Base-by-base conservation (phyloP, 805 yeast species). In the Saccharomycopsis fibuligera region DNA sequence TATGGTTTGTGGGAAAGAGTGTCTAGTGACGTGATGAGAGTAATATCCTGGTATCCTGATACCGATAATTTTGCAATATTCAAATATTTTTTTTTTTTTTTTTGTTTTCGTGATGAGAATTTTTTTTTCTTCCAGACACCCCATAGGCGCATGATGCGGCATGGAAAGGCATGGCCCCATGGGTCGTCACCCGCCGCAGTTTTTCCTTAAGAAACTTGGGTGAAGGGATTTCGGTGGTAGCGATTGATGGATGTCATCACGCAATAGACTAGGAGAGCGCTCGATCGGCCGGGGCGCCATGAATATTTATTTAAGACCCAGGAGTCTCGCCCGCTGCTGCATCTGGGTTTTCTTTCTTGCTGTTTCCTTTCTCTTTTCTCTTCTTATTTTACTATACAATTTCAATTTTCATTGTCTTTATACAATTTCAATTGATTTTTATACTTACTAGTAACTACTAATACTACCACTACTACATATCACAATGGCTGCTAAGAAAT, bases 401-500 rank as follows among this genome's bases (percentile, higher is more conserved):
- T n/a, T n/a, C n/a, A n/a, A n/a, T n/a, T n/a, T 29, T 29, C 31
- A 9, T 29, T 29, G 12, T 29, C 31, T 9, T 29, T 29, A 29
- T 12, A 9, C 14, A 16, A 33, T 12, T 33, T 8, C 19, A 16
- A 33, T 33, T 33, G 19, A 12, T 33, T 33, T n/a, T 9, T 16
- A 8, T 8, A 5, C 14, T 29, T 29, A 29, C 31, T 9, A 29
- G 31, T 9, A 8, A 33, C 19, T 33, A 9, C 19, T 12, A 12
- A 9, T 33, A 33, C n/a, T 12, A 10, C 14, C 37, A 33, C 31
- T n/a, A 27, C 8, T 12, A 27, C 8, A 8, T 27, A 14, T 14
- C 31, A 35, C 17, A 36, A 45, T 45, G 48, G 44, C 31, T 39
- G 44, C 30, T 38, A 59, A 66, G 63, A 88, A 86, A 72, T 78